These are phyloP conservation scores for Pichia sp. DNA, from an alignment of 1,139 yeast species.

Conservation along the genomic window DNA sequence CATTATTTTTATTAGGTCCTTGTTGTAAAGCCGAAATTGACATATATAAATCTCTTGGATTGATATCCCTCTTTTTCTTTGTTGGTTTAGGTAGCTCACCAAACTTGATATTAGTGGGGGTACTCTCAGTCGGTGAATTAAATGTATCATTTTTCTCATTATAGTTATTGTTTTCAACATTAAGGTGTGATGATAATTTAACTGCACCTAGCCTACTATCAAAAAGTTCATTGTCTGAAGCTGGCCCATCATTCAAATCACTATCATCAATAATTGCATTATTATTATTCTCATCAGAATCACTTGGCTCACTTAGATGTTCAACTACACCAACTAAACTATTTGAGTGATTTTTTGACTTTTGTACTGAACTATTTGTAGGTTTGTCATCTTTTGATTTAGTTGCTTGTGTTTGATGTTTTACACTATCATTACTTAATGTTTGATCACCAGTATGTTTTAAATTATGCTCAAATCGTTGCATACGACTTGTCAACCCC, in stretches of 20 bases:
- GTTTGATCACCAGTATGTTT: neutral
- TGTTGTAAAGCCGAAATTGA: constrained; percentile 74
- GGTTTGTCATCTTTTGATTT: neutral
- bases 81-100: constrained; percentile 40
- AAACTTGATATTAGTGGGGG: constrained; percentile 32
- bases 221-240: neutral
- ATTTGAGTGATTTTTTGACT: neutral
- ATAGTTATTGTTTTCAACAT: neutral
- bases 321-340: constrained; percentile 20
- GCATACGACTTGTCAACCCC: constrained; percentile 22
- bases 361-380: neutral
- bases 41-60: constrained; percentile 78
- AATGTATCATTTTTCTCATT: neutral
- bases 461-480: constrained; percentile 10
- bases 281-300: constrained; percentile 14
- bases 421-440: neutral
- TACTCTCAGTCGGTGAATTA: neutral
- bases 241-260: neutral
- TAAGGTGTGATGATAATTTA: neutral
- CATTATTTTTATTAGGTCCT: constrained; percentile 32
- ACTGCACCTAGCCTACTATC: neutral
- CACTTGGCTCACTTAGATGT: constrained; percentile 40
- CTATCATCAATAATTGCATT: constrained; percentile 1
- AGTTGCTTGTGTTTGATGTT: neutral
- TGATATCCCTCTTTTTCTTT: constrained; percentile 44